Evolutionary conservation across 192 early-diverging fungal species (phyloP).

Genomic region (Podila verticillata): DNA sequence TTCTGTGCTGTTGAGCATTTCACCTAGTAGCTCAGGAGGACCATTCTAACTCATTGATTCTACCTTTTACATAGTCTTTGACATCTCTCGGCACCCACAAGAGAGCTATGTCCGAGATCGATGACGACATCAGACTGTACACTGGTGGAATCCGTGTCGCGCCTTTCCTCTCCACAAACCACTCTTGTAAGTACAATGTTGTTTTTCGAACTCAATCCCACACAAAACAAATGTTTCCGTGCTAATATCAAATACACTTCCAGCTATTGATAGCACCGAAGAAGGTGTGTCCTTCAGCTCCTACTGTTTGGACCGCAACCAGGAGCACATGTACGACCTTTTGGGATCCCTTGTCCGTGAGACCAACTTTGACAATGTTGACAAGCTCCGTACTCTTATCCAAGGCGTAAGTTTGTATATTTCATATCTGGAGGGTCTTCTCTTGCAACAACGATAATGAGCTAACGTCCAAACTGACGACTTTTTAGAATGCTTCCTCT

Average conservation of each 20-base stretch:
- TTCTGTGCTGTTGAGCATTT: too few relatives aligned
- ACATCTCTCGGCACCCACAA: constrained; percentile 71
- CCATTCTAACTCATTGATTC: background rate
- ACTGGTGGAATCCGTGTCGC: constrained; percentile 88
- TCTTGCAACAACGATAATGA: background rate
- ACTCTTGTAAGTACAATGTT: constrained; percentile 51
- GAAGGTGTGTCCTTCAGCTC: constrained; percentile 70
- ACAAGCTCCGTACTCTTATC: constrained; percentile 82
- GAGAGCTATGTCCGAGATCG: constrained; percentile 82
- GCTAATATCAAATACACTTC: background rate
- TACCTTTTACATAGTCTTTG: constrained; percentile 47
- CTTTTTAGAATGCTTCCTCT: constrained; percentile 68
- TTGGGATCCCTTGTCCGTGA: constrained; percentile 75
- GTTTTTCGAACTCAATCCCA: too few relatives aligned
- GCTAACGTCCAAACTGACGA: background rate
- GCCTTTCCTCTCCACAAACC: constrained; percentile 71
- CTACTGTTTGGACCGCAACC: constrained; percentile 79
- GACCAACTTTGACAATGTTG: constrained; percentile 76
- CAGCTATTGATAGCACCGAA: constrained; percentile 69
- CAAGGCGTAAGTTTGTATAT: constrained; percentile 53
- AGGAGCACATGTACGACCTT: constrained; percentile 77
- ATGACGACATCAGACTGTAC: constrained; percentile 84
- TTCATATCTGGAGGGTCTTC: background rate
- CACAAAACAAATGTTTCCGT: too few relatives aligned
- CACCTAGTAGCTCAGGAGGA: too few relatives aligned